These are phyloP conservation scores for Platismatia glauca DNA, from an alignment of 495 filamentous ascomycete species.

Conservation along the genomic window DNA sequence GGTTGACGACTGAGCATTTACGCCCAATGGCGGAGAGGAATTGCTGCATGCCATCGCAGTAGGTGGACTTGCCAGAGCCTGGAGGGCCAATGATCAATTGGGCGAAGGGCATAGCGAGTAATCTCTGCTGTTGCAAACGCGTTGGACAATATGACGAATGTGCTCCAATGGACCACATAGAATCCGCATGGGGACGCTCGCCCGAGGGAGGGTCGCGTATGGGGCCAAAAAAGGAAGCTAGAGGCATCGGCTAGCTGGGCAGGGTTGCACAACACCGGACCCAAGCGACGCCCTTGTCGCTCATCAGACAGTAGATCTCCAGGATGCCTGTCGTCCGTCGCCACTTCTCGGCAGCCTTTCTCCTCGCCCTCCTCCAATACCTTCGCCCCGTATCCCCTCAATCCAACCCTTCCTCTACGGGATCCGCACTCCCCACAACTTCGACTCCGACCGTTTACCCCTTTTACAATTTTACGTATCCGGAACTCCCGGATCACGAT, in stretches of 20 bases:
- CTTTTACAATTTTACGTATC: background rate
- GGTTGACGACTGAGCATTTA: conserved; percentile 89
- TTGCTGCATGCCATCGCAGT: conserved; percentile 97
- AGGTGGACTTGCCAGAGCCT: conserved; percentile 91
- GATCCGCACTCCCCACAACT: background rate
- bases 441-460: background rate
- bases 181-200: too few species aligned
- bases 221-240: too few species aligned
- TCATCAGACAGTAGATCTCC: too few species aligned
- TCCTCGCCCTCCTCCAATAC: background rate
- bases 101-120: conserved; percentile 49
- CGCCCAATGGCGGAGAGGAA: conserved; percentile 91
- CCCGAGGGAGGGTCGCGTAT: too few species aligned
- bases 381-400: background rate
- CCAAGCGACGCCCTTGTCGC: too few species aligned
- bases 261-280: too few species aligned
- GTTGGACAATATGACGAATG: too few species aligned
- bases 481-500: background rate
- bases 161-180: too few species aligned
- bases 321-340: background rate
- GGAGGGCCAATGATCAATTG: conserved; percentile 89
- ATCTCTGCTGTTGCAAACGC: background rate
- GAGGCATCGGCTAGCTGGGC: too few species aligned
- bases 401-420: background rate
- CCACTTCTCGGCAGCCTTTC: background rate